A percentile compares a stretch with the other conserved stretches of the same genome.
Evolutionary conservation across 345 rosid genomes (phyloP).

Genomic region (Hevea brasiliensis): DNA sequence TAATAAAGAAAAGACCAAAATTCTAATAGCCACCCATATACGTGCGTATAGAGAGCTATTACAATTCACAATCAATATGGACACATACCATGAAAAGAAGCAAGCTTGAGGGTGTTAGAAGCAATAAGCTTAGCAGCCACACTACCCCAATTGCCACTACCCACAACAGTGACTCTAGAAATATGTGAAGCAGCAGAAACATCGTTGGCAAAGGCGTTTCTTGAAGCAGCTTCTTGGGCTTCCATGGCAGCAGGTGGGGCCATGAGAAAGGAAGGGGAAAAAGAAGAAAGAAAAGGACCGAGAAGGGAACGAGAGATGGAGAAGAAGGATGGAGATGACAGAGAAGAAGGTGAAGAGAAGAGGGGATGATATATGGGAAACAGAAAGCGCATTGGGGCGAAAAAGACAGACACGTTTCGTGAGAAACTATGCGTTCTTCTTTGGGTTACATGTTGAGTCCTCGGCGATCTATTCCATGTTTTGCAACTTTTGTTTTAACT

Average conservation of each 20-base stretch:
- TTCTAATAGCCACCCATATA: background rate
- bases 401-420: slow-evolving; percentile 44
- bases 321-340: background rate
- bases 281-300: slow-evolving; percentile 12
- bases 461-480: slow-evolving; percentile 48
- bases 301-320: slow-evolving; percentile 17
- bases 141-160: slow-evolving; percentile 99
- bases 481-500: too few relatives aligned
- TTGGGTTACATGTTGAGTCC: slow-evolving; percentile 11
- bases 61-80: background rate
- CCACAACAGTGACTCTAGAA: slow-evolving; percentile 79
- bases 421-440: slow-evolving; percentile 27
- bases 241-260: slow-evolving; percentile 24
- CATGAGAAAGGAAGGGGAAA: slow-evolving; percentile 9
- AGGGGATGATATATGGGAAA: slow-evolving; percentile 23
- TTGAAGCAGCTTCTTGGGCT: slow-evolving; percentile 10
- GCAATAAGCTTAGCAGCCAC: slow-evolving; percentile 98
- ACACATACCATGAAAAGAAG: slow-evolving; percentile 67
- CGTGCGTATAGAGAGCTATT: background rate
- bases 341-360: slow-evolving; percentile 17
- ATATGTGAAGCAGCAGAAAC: slow-evolving; percentile 12
- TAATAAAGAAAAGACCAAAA: background rate
- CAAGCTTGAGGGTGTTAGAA: slow-evolving; percentile 69
- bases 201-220: background rate
- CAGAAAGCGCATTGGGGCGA: slow-evolving; percentile 40